These are phyloP conservation scores for Cercis canadensis DNA, from an alignment of 306 rosid genomes.

Conservation along the genomic window DNA sequence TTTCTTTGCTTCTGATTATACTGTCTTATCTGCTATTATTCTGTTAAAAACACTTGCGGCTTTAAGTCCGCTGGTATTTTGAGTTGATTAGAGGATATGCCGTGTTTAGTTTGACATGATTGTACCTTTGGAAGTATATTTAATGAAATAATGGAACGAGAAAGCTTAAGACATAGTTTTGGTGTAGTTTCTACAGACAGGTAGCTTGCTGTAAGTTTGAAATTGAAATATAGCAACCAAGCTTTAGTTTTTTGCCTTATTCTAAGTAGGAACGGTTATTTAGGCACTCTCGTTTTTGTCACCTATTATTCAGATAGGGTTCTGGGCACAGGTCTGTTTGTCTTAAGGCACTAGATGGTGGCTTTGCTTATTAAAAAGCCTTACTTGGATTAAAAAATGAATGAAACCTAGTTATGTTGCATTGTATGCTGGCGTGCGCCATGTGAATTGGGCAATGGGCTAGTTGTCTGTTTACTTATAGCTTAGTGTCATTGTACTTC, in stretches of 20 bases:
- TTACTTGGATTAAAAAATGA: background rate
- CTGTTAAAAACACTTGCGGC: background rate
- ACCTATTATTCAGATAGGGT: background rate
- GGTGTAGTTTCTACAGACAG: background rate
- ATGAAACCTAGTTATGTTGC: background rate
- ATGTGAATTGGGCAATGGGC: background rate
- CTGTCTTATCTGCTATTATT: background rate
- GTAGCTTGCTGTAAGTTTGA: too few relatives aligned
- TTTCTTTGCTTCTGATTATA: background rate
- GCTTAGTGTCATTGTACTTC: constrained; percentile 1
- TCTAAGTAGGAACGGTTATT: too few relatives aligned
- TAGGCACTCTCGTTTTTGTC: too few relatives aligned
- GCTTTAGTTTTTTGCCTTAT: too few relatives aligned
- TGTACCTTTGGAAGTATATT: background rate
- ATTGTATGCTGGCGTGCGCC: background rate
- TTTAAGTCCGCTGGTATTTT: background rate
- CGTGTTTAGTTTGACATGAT: constrained; percentile 16
- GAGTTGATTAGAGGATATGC: constrained; percentile 6
- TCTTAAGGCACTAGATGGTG: background rate
- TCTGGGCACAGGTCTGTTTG: background rate
- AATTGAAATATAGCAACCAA: too few relatives aligned
- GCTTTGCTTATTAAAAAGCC: background rate
- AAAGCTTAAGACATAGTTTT: background rate
- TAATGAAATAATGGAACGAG: too few relatives aligned
- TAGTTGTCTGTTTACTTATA: constrained; percentile 1